phyloP scores from a whole-genome alignment of 176 grass and related monocot genomes.

The Juncus inflexus region DNA sequence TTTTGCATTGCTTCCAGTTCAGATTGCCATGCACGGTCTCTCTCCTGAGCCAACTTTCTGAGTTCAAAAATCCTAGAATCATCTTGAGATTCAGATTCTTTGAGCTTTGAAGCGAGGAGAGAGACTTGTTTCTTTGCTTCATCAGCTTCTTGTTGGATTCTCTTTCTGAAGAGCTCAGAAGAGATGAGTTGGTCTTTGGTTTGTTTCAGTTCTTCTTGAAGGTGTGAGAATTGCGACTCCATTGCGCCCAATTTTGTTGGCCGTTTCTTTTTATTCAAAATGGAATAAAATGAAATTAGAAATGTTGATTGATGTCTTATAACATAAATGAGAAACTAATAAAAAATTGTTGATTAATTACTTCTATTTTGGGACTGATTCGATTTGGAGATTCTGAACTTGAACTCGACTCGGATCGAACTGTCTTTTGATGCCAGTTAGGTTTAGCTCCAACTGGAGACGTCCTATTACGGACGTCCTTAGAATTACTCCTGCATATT shows the following conservation, averaged over 20 bases:
- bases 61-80: constrained; percentile 65
- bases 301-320: background rate
- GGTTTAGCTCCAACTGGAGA: constrained; percentile 40
- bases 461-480: constrained; percentile 39
- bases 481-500: constrained; percentile 54
- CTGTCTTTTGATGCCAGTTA: constrained; percentile 37
- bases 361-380: constrained; percentile 41
- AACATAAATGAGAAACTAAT: constrained; percentile 3
- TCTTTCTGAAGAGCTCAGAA: constrained; percentile 51
- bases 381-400: constrained; percentile 47
- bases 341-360: constrained; percentile 15
- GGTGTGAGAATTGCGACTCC: constrained; percentile 56
- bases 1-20: constrained; percentile 93
- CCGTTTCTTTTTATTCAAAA: constrained; percentile 57
- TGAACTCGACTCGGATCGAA: constrained; percentile 31
- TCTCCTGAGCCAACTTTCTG: constrained; percentile 80
- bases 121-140: constrained; percentile 45
- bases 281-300: constrained; percentile 27
- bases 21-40: constrained; percentile 90
- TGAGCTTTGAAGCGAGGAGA: constrained; percentile 33
- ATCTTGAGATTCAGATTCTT: constrained; percentile 55
- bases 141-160: constrained; percentile 65
- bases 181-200: constrained; percentile 68
- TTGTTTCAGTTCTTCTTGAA: constrained; percentile 78
- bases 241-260: constrained; percentile 52